phyloP scores from a whole-genome alignment of 345 rosid species.

The Angophora floribunda region DNA sequence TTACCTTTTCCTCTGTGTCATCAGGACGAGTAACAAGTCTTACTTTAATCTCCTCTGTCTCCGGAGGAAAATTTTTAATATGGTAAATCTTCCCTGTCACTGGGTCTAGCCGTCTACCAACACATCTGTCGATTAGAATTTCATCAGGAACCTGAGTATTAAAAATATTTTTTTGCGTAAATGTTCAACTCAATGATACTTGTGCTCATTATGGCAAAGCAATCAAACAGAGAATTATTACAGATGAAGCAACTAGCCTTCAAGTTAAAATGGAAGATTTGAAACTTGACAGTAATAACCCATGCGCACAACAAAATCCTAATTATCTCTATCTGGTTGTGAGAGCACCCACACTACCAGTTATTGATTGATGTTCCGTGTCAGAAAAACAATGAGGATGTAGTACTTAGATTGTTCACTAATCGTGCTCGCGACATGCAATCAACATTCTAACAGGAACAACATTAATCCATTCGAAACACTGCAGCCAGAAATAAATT shows the following conservation, averaged over 20 bases:
- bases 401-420: background rate
- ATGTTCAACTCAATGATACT: background rate
- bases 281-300: background rate
- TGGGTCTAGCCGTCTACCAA: slow-evolving; percentile 83
- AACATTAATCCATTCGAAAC: background rate
- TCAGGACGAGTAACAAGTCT: slow-evolving; percentile 82
- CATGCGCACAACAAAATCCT: background rate
- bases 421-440: background rate
- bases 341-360: background rate
- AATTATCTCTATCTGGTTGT: background rate
- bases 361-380: background rate
- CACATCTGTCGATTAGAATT: slow-evolving; percentile 82
- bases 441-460: background rate
- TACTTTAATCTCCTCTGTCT: slow-evolving; percentile 58
- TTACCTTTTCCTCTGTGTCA: slow-evolving; percentile 84
- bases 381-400: background rate
- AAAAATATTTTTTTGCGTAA: slow-evolving; percentile 17
- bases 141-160: slow-evolving; percentile 89
- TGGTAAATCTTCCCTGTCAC: slow-evolving; percentile 73
- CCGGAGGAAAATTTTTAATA: slow-evolving; percentile 62
- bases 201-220: background rate
- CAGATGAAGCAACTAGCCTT: background rate
- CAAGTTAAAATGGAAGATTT: background rate
- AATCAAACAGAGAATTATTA: background rate
- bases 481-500: background rate